Conservation (phyloP, 176 grass and related monocot genomes). For the Hsuehochloa calcarea region DNA sequence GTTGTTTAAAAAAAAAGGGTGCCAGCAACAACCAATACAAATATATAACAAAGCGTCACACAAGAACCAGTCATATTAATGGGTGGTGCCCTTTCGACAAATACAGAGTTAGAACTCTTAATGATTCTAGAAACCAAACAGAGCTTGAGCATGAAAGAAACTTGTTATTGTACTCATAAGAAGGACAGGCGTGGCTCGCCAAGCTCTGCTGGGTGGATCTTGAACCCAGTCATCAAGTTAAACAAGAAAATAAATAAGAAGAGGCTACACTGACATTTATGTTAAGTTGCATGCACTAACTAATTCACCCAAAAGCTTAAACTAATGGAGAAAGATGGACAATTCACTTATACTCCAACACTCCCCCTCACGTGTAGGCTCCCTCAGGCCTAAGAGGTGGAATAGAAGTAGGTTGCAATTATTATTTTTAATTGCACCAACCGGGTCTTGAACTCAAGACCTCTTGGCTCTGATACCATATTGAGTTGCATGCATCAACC, state of each 20-base stretch:
- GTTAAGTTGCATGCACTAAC: too few species aligned
- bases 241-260: constrained; percentile 16
- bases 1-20: not conserved
- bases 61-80: not conserved
- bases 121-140: constrained; percentile 2
- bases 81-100: not conserved
- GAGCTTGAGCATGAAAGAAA: not conserved
- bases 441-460: too few species aligned
- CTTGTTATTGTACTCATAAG: not conserved
- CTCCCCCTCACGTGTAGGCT: too few species aligned
- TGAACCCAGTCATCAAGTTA: not conserved
- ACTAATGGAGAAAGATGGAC: too few species aligned
- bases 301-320: too few species aligned
- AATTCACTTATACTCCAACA: too few species aligned
- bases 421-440: too few species aligned
- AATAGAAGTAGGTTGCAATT: too few species aligned
- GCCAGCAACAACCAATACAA: not conserved
- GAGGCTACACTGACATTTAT: not conserved
- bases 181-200: not conserved
- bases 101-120: not conserved
- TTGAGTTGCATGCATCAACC: too few species aligned
- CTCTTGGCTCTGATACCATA: too few species aligned
- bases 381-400: too few species aligned
- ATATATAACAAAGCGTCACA: not conserved
- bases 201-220: not conserved